Conservation (phyloP, 306 rosid genomes). For the Glycyrrhiza uralensis region DNA sequence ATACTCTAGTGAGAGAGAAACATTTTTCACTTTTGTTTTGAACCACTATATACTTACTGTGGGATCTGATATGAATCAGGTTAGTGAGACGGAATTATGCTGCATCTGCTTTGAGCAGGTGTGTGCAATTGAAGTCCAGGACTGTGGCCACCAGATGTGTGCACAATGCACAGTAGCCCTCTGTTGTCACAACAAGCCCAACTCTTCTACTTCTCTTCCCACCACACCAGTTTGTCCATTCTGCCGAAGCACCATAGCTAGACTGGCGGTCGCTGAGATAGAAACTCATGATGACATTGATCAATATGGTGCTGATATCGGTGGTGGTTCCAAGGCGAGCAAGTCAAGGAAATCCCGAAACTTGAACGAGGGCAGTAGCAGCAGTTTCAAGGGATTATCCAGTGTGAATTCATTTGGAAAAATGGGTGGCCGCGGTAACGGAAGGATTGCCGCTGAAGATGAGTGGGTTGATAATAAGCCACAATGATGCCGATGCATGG, state of each 20-base stretch:
- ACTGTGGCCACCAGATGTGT: slow-evolving; percentile 96
- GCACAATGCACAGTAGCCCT: slow-evolving; percentile 91
- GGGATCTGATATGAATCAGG: slow-evolving; percentile 48
- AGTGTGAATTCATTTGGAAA: slow-evolving; percentile 67
- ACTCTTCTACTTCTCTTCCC: slow-evolving; percentile 61
- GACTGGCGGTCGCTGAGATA: slow-evolving; percentile 49
- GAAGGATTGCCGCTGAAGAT: slow-evolving; percentile 60
- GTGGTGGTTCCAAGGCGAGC: slow-evolving; percentile 52
- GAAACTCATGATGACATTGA: slow-evolving; percentile 49
- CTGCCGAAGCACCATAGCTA: slow-evolving; percentile 76
- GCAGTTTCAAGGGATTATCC: slow-evolving; percentile 80
- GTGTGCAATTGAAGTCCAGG: slow-evolving; percentile 79
- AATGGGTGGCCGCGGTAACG: slow-evolving; percentile 64
- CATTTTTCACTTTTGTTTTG: background rate
- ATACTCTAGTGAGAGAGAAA: background rate
- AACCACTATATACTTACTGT: slow-evolving; percentile 6
- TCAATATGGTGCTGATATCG: slow-evolving; percentile 42
- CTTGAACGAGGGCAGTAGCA: slow-evolving; percentile 73
- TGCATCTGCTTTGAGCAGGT: slow-evolving; percentile 97
- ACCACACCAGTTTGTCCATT: slow-evolving; percentile 90
- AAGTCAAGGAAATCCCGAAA: slow-evolving; percentile 60
- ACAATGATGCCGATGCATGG: slow-evolving; percentile 33
- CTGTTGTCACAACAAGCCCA: slow-evolving; percentile 89
- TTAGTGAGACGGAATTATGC: slow-evolving; percentile 72
- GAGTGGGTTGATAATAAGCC: slow-evolving; percentile 64